Evolutionary conservation across 345 rosid species (phyloP), one percentile per base, ranked within the genome.

Genomic region (Limnanthes douglasii): DNA sequence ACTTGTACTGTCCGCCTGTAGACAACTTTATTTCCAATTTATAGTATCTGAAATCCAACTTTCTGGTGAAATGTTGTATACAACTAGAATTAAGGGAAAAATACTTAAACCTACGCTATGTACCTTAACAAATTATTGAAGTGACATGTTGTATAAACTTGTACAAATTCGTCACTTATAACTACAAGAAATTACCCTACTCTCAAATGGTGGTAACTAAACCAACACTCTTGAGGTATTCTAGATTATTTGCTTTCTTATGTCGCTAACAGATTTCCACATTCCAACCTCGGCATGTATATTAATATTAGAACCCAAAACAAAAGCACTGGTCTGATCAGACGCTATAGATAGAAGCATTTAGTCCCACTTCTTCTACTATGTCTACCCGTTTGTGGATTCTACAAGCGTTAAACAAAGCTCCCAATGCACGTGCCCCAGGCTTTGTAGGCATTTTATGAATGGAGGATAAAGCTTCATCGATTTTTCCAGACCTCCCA

Each of bases 1-100:
- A 61, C 69, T 73, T 78, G 94, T 70, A 57, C 78, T 45, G 48
- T 86, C 51, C 65, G 21, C 29, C 20, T 81, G 37, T 86, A 78
- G 61, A 37, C 13, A 11, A 6, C 3, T 21, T 21, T 7, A 21
- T 17, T n/a, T n/a, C 10, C 6, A 34, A 32, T n/a, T n/a, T n/a
- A n/a, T n/a, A n/a, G n/a, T n/a, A n/a, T n/a, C n/a, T n/a, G n/a
- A n/a, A n/a, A n/a, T n/a, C n/a, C n/a, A n/a, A n/a, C n/a, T n/a
- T n/a, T n/a, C n/a, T n/a, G n/a, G n/a, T n/a, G n/a, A n/a, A n/a
- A n/a, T n/a, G n/a, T n/a, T n/a, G n/a, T n/a, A n/a, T n/a, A n/a
- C n/a, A n/a, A n/a, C n/a, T n/a, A n/a, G n/a, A n/a, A n/a, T n/a
- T n/a, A n/a, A n/a, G n/a, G n/a, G n/a, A n/a, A n/a, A n/a, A n/a